These are phyloP conservation scores for Botryotinia globosa DNA, from an alignment of 2,329 filamentous ascomycete genomes.

Conservation along the genomic window DNA sequence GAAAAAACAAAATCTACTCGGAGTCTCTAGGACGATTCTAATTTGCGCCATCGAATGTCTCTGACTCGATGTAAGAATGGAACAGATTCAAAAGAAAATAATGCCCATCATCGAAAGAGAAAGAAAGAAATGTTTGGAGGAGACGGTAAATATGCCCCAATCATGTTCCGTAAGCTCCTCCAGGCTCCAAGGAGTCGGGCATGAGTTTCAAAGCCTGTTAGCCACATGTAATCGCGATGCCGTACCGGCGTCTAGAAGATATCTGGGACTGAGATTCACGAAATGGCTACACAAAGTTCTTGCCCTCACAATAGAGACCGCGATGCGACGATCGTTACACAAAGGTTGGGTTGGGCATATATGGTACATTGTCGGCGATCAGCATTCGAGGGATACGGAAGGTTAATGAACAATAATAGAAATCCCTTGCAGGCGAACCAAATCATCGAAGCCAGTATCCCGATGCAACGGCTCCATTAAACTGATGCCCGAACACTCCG, in stretches of 20 bases:
- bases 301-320: background rate
- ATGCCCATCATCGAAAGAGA: background rate
- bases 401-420: background rate
- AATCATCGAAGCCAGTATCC: background rate
- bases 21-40: background rate
- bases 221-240: background rate
- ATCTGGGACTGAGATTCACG: background rate
- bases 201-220: background rate
- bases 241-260: background rate
- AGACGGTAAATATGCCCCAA: background rate
- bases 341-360: background rate
- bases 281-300: background rate
- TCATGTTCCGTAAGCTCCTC: background rate
- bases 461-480: background rate
- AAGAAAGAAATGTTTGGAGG: background rate
- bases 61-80: background rate
- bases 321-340: background rate
- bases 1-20: background rate
- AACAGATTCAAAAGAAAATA: background rate
- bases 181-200: background rate
- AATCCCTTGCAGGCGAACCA: constrained; percentile 1
- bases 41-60: constrained; percentile 2
- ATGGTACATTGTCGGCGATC: background rate
- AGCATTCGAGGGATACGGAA: background rate
- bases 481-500: background rate